These are phyloP conservation scores for Penicillium ochrochloron DNA, from an alignment of 495 filamentous ascomycete genomes.

Conservation along the genomic window DNA sequence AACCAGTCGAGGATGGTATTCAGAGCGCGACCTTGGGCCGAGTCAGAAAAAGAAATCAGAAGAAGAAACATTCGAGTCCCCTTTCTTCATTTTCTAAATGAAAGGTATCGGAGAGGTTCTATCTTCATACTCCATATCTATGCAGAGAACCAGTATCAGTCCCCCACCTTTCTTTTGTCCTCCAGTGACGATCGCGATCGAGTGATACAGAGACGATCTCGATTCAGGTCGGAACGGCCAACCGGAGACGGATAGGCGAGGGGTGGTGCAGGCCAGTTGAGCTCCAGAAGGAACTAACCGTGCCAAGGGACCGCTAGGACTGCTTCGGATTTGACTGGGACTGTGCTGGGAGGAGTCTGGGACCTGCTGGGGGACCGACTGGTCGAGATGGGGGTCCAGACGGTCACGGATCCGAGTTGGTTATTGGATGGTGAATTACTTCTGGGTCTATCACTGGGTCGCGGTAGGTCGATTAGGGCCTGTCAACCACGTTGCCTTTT, in stretches of 20 bases:
- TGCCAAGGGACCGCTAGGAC: background rate
- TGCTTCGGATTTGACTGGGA: background rate
- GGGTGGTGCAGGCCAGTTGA: background rate
- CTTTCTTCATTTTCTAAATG: background rate
- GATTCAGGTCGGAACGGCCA: slow-evolving; percentile 21
- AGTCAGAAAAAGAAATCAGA: background rate
- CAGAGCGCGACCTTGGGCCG: background rate
- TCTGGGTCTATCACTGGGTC: slow-evolving; percentile 2
- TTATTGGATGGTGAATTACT: background rate
- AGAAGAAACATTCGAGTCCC: background rate
- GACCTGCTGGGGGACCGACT: background rate
- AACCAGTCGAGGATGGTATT: background rate
- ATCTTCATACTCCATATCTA: background rate
- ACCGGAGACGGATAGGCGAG: slow-evolving; percentile 14
- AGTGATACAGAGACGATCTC: slow-evolving; percentile 20
- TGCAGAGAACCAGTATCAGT: background rate
- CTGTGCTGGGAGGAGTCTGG: background rate
- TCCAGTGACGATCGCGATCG: slow-evolving; percentile 23
- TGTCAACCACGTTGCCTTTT: slow-evolving; percentile 29
- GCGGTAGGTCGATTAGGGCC: slow-evolving; percentile 19
- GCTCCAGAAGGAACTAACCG: background rate
- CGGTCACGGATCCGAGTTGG: background rate
- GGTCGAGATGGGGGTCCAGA: background rate
- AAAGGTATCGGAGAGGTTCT: no score
- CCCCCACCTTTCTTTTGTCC: background rate